These are phyloP conservation scores for Acanthochlamys bracteata DNA, from an alignment of 106 monocot species.

Conservation along the genomic window DNA sequence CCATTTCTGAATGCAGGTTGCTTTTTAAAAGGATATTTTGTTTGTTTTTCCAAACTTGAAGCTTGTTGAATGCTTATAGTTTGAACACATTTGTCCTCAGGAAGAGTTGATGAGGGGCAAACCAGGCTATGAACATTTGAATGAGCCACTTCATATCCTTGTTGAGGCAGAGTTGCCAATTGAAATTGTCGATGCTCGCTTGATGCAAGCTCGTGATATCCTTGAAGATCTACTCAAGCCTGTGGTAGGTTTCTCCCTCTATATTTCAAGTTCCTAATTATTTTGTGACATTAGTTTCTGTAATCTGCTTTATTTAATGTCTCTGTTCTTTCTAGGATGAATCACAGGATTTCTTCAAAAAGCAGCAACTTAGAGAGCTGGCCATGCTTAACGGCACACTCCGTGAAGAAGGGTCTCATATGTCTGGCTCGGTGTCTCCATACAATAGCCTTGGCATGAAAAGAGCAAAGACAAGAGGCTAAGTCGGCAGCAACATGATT, in stretches of 20 bases:
- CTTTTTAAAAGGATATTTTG: no score
- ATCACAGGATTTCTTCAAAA: slow-evolving; percentile 87
- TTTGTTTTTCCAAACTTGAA: no score
- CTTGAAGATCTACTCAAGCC: slow-evolving; percentile 88
- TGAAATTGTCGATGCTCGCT: slow-evolving; percentile 66
- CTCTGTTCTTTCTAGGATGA: slow-evolving; percentile 44
- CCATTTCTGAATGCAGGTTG: no score
- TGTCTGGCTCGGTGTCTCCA: slow-evolving; percentile 78
- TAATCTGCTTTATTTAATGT: background rate
- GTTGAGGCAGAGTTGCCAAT: slow-evolving; percentile 86
- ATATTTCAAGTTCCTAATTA: background rate
- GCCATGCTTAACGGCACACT: slow-evolving; percentile 87
- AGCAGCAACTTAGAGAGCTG: slow-evolving; percentile 94
- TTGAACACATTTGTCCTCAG: slow-evolving; percentile 14
- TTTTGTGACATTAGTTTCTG: background rate
- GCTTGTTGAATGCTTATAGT: no score
- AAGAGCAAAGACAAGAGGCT: slow-evolving; percentile 86
- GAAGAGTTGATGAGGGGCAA: slow-evolving; percentile 98
- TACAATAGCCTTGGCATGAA: slow-evolving; percentile 84
- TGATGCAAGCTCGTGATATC: slow-evolving; percentile 79
- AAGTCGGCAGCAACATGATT: background rate
- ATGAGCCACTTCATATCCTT: slow-evolving; percentile 84
- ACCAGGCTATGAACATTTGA: slow-evolving; percentile 91
- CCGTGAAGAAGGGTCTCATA: slow-evolving; percentile 65
- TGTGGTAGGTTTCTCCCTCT: slow-evolving; percentile 41